These are phyloP conservation scores for Oryza officinalis DNA, from an alignment of 176 grass and related monocot genomes.

Conservation along the genomic window DNA sequence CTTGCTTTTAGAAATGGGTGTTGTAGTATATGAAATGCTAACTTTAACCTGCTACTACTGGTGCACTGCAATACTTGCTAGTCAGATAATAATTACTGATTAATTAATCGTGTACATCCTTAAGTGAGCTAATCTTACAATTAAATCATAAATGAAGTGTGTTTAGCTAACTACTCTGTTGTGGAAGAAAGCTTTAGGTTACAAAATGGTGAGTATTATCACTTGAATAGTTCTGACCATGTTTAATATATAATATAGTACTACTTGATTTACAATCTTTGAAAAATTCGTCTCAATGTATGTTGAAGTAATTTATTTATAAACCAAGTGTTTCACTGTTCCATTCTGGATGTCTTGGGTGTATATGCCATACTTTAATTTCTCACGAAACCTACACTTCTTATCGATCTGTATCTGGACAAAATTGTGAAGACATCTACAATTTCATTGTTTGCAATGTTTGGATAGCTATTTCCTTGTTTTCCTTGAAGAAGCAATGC, in stretches of 20 bases:
- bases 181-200: background rate
- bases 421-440: background rate
- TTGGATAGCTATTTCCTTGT: background rate
- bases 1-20: no score
- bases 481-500: conserved; percentile 29
- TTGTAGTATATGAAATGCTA: background rate
- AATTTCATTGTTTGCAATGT: background rate
- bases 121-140: background rate
- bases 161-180: background rate
- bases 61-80: background rate
- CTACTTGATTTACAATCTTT: background rate
- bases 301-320: background rate
- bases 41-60: background rate
- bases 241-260: background rate
- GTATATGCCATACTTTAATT: background rate
- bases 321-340: background rate
- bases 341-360: background rate
- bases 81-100: background rate
- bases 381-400: conserved; percentile 22
- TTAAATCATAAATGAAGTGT: background rate
- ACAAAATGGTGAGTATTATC: background rate
- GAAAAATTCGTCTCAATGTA: background rate
- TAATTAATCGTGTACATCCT: background rate
- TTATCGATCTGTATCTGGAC: background rate
- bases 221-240: background rate